Evolutionary conservation across 805 yeast species (phyloP).

Genomic region (Candida sakaeoensis): DNA sequence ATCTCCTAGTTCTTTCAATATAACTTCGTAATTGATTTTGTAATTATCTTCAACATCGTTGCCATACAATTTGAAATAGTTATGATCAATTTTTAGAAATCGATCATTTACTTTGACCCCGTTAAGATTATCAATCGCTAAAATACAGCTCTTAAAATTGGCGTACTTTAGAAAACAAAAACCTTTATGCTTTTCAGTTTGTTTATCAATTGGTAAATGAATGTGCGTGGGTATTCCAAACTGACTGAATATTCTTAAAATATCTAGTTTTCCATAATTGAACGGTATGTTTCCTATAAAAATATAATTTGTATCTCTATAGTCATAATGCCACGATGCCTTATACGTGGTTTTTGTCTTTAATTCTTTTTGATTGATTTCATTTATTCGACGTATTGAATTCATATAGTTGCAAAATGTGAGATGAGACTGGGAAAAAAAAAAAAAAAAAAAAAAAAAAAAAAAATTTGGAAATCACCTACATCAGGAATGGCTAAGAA

Average conservation of each 20-base stretch:
- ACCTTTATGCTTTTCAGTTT: slow-evolving; percentile 38
- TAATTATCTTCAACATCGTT: slow-evolving; percentile 48
- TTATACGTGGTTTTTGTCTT: slow-evolving; percentile 50
- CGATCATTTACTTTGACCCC: slow-evolving; percentile 57
- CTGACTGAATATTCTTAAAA: slow-evolving; percentile 78
- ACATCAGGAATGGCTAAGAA: slow-evolving; percentile 11
- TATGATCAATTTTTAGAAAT: slow-evolving; percentile 64
- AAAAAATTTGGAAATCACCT: not conserved
- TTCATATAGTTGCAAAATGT: slow-evolving; percentile 23
- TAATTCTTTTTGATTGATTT: slow-evolving; percentile 65
- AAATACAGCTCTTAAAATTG: slow-evolving; percentile 70
- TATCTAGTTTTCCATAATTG: slow-evolving; percentile 69
- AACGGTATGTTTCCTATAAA: slow-evolving; percentile 71
- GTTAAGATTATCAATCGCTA: slow-evolving; percentile 87
- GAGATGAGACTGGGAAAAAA: slow-evolving; percentile 6
- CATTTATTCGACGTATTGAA: slow-evolving; percentile 43
- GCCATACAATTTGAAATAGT: slow-evolving; percentile 52
- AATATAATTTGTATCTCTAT: slow-evolving; percentile 68
- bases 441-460: too few species aligned
- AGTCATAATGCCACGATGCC: slow-evolving; percentile 91
- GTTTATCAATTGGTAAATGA: slow-evolving; percentile 61
- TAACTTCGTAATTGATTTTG: slow-evolving; percentile 21
- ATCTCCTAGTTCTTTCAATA: slow-evolving; percentile 13
- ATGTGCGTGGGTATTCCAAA: slow-evolving; percentile 83
- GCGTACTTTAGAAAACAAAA: slow-evolving; percentile 82